Conservation (phyloP, 768 basidiomycete genomes). For the Lepiota venenata region DNA sequence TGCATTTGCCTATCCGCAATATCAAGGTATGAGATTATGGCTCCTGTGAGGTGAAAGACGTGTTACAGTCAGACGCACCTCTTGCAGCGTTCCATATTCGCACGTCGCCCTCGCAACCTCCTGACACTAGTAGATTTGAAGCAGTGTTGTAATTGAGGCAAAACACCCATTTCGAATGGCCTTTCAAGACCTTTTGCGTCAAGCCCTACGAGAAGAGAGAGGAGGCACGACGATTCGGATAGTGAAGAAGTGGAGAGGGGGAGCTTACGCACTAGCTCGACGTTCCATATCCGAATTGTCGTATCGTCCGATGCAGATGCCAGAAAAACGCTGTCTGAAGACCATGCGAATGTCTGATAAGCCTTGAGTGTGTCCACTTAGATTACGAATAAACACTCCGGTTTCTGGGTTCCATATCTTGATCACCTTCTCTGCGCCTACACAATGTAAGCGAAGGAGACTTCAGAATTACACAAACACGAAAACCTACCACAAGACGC, state of each 20-base stretch:
- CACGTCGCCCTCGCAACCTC: slow-evolving; percentile 90
- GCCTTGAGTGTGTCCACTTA: slow-evolving; percentile 76
- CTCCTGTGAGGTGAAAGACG: background rate
- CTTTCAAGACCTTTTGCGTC: slow-evolving; percentile 67
- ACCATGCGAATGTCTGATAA: slow-evolving; percentile 90
- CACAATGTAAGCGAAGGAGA: slow-evolving; percentile 9
- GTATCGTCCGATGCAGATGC: slow-evolving; percentile 94
- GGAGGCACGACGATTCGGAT: background rate
- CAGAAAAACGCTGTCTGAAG: slow-evolving; percentile 74
- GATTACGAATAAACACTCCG: slow-evolving; percentile 70
- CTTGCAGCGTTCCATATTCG: slow-evolving; percentile 87
- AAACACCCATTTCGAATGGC: slow-evolving; percentile 87
- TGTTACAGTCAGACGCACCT: slow-evolving; percentile 58
- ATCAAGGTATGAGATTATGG: background rate
- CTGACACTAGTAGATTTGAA: slow-evolving; percentile 87
- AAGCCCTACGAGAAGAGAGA: slow-evolving; percentile 49
- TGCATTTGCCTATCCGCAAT: slow-evolving; percentile 60
- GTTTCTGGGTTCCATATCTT: slow-evolving; percentile 85
- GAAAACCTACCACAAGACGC: slow-evolving; percentile 88
- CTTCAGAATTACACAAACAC: slow-evolving; percentile 16
- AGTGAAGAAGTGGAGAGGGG: slow-evolving; percentile 8
- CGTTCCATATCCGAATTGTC: slow-evolving; percentile 86
- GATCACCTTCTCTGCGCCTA: slow-evolving; percentile 74
- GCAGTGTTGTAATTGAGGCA: slow-evolving; percentile 89
- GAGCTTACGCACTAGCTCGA: slow-evolving; percentile 59